A percentile compares a stretch with the other conserved stretches of the same genome.
phyloP scores from a whole-genome alignment of 208 protist species.

The Strigomonas culicis region DNA sequence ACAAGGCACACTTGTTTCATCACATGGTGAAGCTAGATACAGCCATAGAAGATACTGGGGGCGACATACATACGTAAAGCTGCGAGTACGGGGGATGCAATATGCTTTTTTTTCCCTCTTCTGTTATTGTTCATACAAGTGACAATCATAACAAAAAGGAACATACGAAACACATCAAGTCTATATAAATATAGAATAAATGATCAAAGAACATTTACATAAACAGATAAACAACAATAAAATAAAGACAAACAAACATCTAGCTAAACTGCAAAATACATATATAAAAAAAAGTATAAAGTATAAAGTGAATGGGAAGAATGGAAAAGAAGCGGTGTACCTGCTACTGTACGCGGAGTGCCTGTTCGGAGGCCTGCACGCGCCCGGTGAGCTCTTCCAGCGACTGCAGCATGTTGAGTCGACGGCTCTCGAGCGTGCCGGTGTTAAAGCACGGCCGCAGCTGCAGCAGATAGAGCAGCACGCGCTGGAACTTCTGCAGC shows the following conservation, averaged over 20 bases:
- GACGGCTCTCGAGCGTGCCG: slow-evolving; percentile 36
- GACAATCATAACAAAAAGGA: neutral
- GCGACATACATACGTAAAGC: too few relatives aligned
- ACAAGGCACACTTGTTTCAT: neutral
- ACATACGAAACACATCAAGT: too few relatives aligned
- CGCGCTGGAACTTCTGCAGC: slow-evolving; percentile 19
- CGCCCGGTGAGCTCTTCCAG: slow-evolving; percentile 16
- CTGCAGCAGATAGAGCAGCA: slow-evolving; percentile 22
- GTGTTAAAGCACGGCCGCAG: slow-evolving; percentile 30
- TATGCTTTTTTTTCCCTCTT: neutral
- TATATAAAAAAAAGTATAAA: too few relatives aligned
- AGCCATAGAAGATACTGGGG: too few relatives aligned
- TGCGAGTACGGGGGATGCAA: neutral
- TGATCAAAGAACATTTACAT: too few relatives aligned
- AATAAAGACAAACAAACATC: too few relatives aligned
- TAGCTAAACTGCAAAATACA: too few relatives aligned
- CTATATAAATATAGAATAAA: too few relatives aligned
- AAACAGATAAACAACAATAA: too few relatives aligned
- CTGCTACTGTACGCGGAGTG: neutral
- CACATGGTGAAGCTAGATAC: too few relatives aligned
- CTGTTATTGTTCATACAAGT: too few relatives aligned
- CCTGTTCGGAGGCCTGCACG: neutral
- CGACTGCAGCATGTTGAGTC: slow-evolving; percentile 30
- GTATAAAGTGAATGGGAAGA: neutral
- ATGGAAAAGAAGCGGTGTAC: neutral